Base-by-base conservation (phyloP, 306 rosid species). In the Vigna hirtella region DNA sequence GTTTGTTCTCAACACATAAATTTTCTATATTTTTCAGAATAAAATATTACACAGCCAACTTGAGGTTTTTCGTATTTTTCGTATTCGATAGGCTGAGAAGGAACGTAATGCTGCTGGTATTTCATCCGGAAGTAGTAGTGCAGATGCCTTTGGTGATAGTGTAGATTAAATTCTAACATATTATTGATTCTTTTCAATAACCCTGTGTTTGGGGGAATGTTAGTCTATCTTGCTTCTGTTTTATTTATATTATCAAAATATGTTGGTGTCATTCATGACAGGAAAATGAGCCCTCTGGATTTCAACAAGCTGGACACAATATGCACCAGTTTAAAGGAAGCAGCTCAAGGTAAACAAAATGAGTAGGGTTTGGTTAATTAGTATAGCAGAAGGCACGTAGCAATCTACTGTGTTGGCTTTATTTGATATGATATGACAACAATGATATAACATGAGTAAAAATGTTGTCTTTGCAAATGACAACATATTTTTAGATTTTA, bases 311-410 rank as follows among this genome's bases (percentile, higher is more conserved):
- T 94, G 66, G 97, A 94, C 72, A 86, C 65, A 75, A 79, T 79
- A 90, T 94, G 93, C 96, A 94, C 52, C 94, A 91, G 76, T 85
- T 94, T 80, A 94, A 90, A 84, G 98, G 98, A 81, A 94, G 98
- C 67, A 90, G 93, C 86, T 87, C 96, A 76, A 94, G 97, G 97
- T 90, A 86, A 48, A 18, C 22, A 86, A 51, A 16, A 42, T 38
- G 11, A 10, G 40, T 36, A 6, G 40, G 8, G 7, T 49, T 63
- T 17, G 24, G 24, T n/a, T 18, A 24, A 55, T 55, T 55, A 64
- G 49, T n/a, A 12, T 50, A 10, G 28, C 10, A 18, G 3, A 0
- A 30, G 4, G 17, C 4, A 9, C 64, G 12, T 22, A 22, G n/a
- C 9, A 42, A 11, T 42, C 47, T 7, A 52, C 53, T 78, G 20